Percentiles rank a stretch among this genome's conserved stretches.
These are phyloP conservation scores for Leishmania braziliensis DNA, from an alignment of 208 protist species.

Conservation along the genomic window DNA sequence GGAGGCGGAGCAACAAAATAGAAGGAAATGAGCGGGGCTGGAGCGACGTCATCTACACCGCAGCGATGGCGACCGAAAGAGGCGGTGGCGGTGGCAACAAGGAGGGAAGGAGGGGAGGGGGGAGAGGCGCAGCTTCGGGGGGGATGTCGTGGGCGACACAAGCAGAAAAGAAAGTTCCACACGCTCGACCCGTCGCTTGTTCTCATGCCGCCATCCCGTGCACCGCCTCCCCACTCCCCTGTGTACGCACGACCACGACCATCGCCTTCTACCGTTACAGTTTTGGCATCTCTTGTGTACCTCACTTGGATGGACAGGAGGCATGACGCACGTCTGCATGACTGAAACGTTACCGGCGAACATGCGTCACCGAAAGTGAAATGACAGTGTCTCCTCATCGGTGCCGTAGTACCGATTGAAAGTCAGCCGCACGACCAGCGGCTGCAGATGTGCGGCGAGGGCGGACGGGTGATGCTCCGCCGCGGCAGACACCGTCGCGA, in stretches of 20 bases:
- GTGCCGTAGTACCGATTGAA: constrained; percentile 88
- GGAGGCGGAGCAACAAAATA: neutral
- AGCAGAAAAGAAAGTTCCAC: neutral
- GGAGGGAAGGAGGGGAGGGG: neutral
- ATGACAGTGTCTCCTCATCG: constrained; percentile 29
- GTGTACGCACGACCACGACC: neutral
- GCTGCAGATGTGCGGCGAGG: constrained; percentile 52
- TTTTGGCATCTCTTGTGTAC: neutral
- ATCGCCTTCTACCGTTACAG: neutral
- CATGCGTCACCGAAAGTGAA: constrained; percentile 25
- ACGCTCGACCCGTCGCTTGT: neutral
- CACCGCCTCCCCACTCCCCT: neutral
- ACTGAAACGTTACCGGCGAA: neutral
- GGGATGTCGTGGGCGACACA: neutral
- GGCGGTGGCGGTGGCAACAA: neutral
- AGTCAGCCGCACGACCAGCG: constrained; percentile 69
- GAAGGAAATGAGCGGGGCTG: neutral
- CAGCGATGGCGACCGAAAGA: neutral
- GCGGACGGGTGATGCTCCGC: constrained; percentile 31
- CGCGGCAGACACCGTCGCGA: constrained; percentile 47
- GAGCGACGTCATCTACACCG: neutral
- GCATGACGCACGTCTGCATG: neutral
- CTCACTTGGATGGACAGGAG: neutral
- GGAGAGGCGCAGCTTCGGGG: neutral
- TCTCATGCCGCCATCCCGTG: neutral